Conservation (phyloP, 257 asterid genomes). For the Gardenia jasminoides region DNA sequence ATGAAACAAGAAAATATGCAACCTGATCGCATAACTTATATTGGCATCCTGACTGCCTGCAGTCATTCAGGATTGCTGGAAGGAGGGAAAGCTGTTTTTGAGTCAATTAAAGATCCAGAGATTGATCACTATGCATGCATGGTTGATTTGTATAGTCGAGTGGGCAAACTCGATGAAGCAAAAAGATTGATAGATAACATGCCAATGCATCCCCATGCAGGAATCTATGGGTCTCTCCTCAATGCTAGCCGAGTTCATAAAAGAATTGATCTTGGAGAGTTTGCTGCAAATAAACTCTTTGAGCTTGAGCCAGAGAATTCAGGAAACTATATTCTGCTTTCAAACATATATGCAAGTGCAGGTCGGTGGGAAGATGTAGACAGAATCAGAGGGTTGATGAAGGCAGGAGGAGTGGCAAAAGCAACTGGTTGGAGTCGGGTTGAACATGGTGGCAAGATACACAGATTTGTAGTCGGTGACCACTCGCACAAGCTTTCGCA, state of each 20-base stretch:
- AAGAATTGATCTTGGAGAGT: conserved; percentile 60
- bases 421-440: conserved; percentile 63
- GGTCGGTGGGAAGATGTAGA: conserved; percentile 67
- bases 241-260: conserved; percentile 58
- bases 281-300: conserved; percentile 56
- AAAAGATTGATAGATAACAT: conserved; percentile 45
- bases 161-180: conserved; percentile 68
- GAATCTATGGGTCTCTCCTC: conserved; percentile 59
- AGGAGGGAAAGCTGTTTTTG: conserved; percentile 51
- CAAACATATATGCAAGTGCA: conserved; percentile 51
- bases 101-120: conserved; percentile 53
- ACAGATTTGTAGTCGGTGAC: conserved; percentile 50
- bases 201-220: conserved; percentile 56
- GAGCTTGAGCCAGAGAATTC: conserved; percentile 66
- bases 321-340: conserved; percentile 52
- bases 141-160: conserved; percentile 69
- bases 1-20: conserved; percentile 45
- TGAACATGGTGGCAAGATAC: conserved; percentile 49
- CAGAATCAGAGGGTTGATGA: conserved; percentile 56
- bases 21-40: conserved; percentile 61
- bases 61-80: conserved; percentile 67
- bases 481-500: conserved; percentile 41
- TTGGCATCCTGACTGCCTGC: conserved; percentile 63
- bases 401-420: conserved; percentile 37
- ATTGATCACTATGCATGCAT: conserved; percentile 69